Evolutionary conservation across 768 basidiomycete species (phyloP).

Genomic region (Russula griseocarnosa): DNA sequence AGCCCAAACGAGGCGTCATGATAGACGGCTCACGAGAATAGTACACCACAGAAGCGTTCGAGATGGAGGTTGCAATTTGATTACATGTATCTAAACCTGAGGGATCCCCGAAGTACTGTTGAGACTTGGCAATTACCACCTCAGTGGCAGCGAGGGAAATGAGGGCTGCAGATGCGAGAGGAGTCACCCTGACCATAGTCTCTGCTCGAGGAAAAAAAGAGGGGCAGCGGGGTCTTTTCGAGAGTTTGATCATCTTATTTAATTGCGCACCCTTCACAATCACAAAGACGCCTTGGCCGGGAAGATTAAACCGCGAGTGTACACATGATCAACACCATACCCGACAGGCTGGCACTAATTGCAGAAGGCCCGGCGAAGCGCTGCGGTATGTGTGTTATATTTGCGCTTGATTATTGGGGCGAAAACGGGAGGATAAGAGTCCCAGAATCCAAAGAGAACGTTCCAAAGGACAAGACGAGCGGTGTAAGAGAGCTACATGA

Average conservation of each 20-base stretch:
- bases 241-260: background rate
- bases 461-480: background rate
- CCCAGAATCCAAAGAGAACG: background rate
- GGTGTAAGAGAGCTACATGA: background rate
- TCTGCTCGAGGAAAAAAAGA: background rate
- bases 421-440: background rate
- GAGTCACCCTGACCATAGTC: background rate
- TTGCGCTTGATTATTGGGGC: background rate
- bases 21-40: conserved; percentile 7
- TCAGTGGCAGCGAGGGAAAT: background rate
- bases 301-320: background rate
- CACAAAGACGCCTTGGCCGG: background rate
- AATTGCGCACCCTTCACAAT: background rate
- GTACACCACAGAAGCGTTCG: conserved; percentile 10
- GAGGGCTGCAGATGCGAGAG: background rate
- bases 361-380: background rate
- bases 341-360: background rate
- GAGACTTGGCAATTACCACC: background rate
- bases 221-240: background rate
- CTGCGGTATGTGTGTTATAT: background rate
- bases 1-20: background rate
- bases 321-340: background rate
- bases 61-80: conserved; percentile 6
- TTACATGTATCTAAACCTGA: conserved; percentile 2
- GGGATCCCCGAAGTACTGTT: background rate